Percentiles rank a stretch among this genome's conserved stretches.
phyloP scores from a whole-genome alignment of 2,329 filamentous ascomycete genomes.

The Arthrocladium fulminans region DNA sequence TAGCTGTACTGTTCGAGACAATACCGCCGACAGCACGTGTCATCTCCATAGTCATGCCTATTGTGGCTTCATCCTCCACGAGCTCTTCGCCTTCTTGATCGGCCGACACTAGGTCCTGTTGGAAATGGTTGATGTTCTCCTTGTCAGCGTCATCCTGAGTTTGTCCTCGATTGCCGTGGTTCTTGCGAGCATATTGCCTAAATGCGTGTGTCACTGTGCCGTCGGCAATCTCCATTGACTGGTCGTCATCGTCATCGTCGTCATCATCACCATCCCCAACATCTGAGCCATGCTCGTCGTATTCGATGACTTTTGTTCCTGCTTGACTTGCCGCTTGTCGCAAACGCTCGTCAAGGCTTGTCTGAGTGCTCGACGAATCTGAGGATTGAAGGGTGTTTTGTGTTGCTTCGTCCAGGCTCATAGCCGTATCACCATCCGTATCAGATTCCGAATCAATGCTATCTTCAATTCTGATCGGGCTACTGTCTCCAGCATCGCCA shows the following conservation, averaged over 20 bases:
- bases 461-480: slow-evolving; percentile 36
- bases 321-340: slow-evolving; percentile 66
- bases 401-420: slow-evolving; percentile 73
- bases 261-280: slow-evolving; percentile 42
- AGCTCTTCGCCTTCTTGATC: slow-evolving; percentile 21
- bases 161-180: slow-evolving; percentile 26
- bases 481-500: slow-evolving; percentile 32
- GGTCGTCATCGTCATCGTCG: slow-evolving; percentile 55
- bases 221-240: slow-evolving; percentile 71
- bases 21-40: slow-evolving; percentile 77
- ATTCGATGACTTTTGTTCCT: slow-evolving; percentile 59
- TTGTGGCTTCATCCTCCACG: slow-evolving; percentile 42
- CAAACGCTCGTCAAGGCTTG: slow-evolving; percentile 70
- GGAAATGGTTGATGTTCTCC: slow-evolving; percentile 35
- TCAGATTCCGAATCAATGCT: slow-evolving; percentile 45
- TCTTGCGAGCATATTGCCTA: slow-evolving; percentile 37
- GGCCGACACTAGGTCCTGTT: slow-evolving; percentile 29
- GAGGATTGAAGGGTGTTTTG: slow-evolving; percentile 57
- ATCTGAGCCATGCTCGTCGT: slow-evolving; percentile 44
- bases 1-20: slow-evolving; percentile 33
- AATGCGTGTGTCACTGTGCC: slow-evolving; percentile 46
- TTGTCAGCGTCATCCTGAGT: slow-evolving; percentile 31
- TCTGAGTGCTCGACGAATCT: slow-evolving; percentile 52
- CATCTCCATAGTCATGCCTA: slow-evolving; percentile 89
- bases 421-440: slow-evolving; percentile 67